A percentile compares a stretch with the other conserved stretches of the same genome.
These are phyloP conservation scores for Ceratocystis colombiana DNA, from an alignment of 2,329 filamentous ascomycete genomes.

Conservation along the genomic window DNA sequence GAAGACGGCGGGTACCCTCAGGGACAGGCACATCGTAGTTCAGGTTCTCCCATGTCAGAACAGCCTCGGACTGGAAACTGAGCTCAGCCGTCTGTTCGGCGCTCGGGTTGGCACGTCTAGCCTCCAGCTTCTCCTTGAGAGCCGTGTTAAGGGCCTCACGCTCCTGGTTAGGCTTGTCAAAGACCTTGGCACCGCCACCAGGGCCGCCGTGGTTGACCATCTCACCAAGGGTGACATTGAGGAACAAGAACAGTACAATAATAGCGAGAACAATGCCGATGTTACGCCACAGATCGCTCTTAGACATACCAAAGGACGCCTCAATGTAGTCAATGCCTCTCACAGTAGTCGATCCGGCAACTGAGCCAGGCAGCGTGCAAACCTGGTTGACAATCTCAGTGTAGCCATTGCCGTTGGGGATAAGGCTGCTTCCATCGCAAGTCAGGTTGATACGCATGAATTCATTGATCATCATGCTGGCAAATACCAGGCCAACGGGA, in stretches of 20 bases:
- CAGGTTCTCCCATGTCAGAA: conserved; percentile 80
- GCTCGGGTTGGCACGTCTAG: conserved; percentile 38
- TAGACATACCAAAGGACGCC: conserved; percentile 56
- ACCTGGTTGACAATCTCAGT: conserved; percentile 63
- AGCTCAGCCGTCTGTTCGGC: conserved; percentile 41
- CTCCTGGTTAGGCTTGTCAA: conserved; percentile 64
- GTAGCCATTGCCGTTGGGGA: conserved; percentile 63
- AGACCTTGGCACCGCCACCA: conserved; percentile 69
- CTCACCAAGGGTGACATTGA: conserved; percentile 72
- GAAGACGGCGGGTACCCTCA: conserved; percentile 45
- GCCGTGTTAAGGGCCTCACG: conserved; percentile 55
- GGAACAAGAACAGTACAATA: conserved; percentile 62
- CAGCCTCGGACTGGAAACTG: conserved; percentile 49
- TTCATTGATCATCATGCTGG: conserved; percentile 76
- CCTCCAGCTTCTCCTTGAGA: conserved; percentile 49
- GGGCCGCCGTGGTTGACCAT: conserved; percentile 60
- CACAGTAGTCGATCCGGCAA: conserved; percentile 52
- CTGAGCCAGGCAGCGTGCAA: conserved; percentile 67
- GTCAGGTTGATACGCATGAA: conserved; percentile 59
- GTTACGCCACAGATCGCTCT: conserved; percentile 66
- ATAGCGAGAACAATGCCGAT: conserved; percentile 70
- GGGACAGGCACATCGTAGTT: conserved; percentile 62
- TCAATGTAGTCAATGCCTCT: conserved; percentile 60
- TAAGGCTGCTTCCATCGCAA: conserved; percentile 56
- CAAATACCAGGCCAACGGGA: conserved; percentile 62